Evolutionary conservation across 345 rosid species (phyloP).

Genomic region (Camelina laxa): DNA sequence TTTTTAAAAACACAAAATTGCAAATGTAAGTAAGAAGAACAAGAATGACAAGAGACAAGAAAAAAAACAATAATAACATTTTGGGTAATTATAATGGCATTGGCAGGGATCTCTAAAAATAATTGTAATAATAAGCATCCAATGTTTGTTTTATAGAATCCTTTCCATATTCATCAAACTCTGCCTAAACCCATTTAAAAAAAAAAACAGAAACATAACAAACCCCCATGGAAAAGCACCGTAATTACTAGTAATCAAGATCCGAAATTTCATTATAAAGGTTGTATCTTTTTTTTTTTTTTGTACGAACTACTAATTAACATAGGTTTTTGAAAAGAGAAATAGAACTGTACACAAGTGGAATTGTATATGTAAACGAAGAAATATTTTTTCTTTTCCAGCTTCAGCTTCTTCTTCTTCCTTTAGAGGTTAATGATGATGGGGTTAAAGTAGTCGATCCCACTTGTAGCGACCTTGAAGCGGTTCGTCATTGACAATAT

Average conservation of each 20-base stretch:
- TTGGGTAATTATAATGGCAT: background rate
- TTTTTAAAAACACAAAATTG: background rate
- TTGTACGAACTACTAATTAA: slow-evolving; percentile 23
- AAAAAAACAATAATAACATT: background rate
- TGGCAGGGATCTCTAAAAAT: background rate
- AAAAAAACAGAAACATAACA: slow-evolving; percentile 1
- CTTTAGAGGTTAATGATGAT: slow-evolving; percentile 27
- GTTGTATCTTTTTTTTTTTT: slow-evolving; percentile 1
- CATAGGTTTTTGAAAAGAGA: background rate
- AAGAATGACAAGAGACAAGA: slow-evolving; percentile 4
- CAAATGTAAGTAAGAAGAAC: background rate
- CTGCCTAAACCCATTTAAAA: background rate
- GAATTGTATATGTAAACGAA: slow-evolving; percentile 1
- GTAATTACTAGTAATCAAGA: slow-evolving; percentile 20
- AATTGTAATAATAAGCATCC: slow-evolving; percentile 38
- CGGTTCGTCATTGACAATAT: slow-evolving; percentile 67
- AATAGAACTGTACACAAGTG: slow-evolving; percentile 37
- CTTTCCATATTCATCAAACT: slow-evolving; percentile 22
- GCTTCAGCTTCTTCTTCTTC: background rate
- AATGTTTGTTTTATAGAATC: slow-evolving; percentile 37
- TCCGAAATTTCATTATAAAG: slow-evolving; percentile 7
- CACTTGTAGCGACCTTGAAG: slow-evolving; percentile 75
- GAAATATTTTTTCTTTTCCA: background rate
- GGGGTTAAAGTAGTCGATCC: slow-evolving; percentile 44
- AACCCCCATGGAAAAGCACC: background rate